phyloP scores from a whole-genome alignment of 2,329 filamentous ascomycete genomes.

The Dactylonectria macrodidyma region DNA sequence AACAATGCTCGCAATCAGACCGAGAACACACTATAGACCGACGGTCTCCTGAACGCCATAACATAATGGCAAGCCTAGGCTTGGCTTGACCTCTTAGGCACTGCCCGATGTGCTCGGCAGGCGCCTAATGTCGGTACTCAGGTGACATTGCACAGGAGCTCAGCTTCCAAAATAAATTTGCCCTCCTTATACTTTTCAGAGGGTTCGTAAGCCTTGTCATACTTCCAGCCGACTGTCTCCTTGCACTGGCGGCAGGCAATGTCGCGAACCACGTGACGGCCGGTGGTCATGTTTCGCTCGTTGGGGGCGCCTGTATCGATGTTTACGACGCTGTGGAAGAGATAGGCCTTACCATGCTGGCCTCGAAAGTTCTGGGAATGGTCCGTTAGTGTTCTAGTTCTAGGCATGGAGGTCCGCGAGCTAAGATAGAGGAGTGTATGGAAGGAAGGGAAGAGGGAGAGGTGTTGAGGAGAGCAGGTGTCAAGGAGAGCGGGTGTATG shows the following conservation, averaged over 20 bases:
- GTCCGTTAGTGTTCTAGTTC: conserved; percentile 24
- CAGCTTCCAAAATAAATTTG: conserved; percentile 96
- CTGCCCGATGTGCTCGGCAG: background rate
- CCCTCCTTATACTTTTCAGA: conserved; percentile 99
- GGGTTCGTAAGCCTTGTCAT: conserved; percentile 94
- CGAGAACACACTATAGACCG: conserved; percentile 24
- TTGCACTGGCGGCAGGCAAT: conserved; percentile 93
- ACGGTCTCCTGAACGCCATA: conserved; percentile 35
- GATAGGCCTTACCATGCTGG: conserved; percentile 97
- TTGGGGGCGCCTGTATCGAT: conserved; percentile 85
- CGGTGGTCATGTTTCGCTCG: conserved; percentile 98
- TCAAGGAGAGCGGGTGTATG: conserved; percentile 33
- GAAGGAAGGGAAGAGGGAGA: conserved; percentile 29
- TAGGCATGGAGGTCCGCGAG: conserved; percentile 1
- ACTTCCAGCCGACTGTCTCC: conserved; percentile 97
- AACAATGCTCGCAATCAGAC: conserved; percentile 30
- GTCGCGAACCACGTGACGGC: conserved; percentile 93
- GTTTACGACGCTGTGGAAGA: conserved; percentile 96
- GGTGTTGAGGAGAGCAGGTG: conserved; percentile 1
- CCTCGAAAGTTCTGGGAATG: conserved; percentile 89
- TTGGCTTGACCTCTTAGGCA: background rate
- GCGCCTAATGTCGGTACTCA: conserved; percentile 47
- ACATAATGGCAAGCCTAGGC: conserved; percentile 17
- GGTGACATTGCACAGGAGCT: conserved; percentile 86
- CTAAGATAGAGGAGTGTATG: conserved; percentile 1